phyloP scores from a whole-genome alignment of 495 filamentous ascomycete genomes.

The Tuber aestivum region DNA sequence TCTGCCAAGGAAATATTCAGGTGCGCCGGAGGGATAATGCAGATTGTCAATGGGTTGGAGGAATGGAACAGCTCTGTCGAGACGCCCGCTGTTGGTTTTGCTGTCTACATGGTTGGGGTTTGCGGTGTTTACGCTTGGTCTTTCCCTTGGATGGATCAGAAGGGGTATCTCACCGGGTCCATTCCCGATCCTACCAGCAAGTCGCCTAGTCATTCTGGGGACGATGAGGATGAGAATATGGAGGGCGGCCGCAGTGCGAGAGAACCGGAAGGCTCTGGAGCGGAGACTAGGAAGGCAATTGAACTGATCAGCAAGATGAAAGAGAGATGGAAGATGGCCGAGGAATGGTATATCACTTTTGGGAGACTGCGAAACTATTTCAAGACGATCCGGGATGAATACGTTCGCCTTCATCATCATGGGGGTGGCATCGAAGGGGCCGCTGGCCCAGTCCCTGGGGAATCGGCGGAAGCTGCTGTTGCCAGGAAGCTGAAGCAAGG shows the following conservation, averaged over 20 bases:
- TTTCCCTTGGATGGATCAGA: conserved; percentile 73
- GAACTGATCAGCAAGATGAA: conserved; percentile 60
- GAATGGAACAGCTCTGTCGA: conserved; percentile 66
- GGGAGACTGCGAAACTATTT: conserved; percentile 64
- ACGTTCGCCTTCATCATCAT: conserved; percentile 42
- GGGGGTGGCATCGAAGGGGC: conserved; percentile 42
- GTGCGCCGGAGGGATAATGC: conserved; percentile 66
- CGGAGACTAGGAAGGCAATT: conserved; percentile 50
- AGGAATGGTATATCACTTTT: conserved; percentile 64
- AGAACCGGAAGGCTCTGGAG: conserved; percentile 37
- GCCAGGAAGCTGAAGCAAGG: conserved; percentile 42
- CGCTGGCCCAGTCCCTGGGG: conserved; percentile 12
- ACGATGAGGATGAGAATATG: conserved; percentile 42
- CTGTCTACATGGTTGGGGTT: conserved; percentile 69
- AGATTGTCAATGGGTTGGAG: conserved; percentile 67
- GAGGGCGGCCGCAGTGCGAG: conserved; percentile 36
- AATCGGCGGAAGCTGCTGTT: conserved; percentile 29
- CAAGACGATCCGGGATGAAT: conserved; percentile 39
- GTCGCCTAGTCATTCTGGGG: conserved; percentile 29
- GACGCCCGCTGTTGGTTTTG: conserved; percentile 73
- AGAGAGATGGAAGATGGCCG: conserved; percentile 61
- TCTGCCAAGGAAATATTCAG: conserved; percentile 70
- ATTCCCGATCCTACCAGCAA: conserved; percentile 35
- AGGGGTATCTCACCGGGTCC: conserved; percentile 53
- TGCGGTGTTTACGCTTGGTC: conserved; percentile 62